Percentiles rank a stretch among this genome's conserved stretches.
phyloP scores from a whole-genome alignment of 345 rosid species.

The Brassica nigra region DNA sequence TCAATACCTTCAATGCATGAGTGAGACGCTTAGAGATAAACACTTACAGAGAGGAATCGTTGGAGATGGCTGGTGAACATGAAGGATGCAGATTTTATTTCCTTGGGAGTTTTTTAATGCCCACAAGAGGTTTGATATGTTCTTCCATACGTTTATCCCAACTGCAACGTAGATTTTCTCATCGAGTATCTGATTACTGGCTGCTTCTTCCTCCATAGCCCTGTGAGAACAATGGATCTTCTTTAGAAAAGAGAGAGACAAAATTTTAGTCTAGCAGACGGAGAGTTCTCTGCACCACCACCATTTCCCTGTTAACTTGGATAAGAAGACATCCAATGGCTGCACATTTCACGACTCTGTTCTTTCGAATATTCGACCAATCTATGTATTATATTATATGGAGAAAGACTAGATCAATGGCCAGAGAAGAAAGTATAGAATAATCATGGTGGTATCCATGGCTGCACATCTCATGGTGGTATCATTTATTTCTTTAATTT shows the following conservation, averaged over 20 bases:
- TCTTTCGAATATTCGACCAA: constrained; percentile 37
- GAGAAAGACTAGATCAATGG: constrained; percentile 12
- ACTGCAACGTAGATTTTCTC: constrained; percentile 72
- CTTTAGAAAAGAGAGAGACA: background rate
- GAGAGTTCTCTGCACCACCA: too few species aligned
- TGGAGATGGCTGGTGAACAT: constrained; percentile 66
- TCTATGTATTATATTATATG: background rate
- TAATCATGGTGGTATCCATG: background rate
- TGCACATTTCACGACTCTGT: constrained; percentile 28
- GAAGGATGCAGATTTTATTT: constrained; percentile 62
- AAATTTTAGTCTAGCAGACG: too few species aligned
- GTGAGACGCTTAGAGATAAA: background rate
- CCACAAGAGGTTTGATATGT: constrained; percentile 55
- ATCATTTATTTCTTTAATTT: too few species aligned
- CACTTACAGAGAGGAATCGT: constrained; percentile 66
- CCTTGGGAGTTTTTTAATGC: constrained; percentile 60
- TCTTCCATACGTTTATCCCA: constrained; percentile 48
- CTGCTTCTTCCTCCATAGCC: constrained; percentile 36
- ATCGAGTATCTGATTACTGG: constrained; percentile 43
- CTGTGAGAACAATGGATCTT: background rate
- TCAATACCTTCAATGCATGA: background rate
- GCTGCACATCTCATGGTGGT: too few species aligned
- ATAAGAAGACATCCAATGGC: constrained; percentile 18
- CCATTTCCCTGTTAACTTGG: background rate
- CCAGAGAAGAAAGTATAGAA: background rate